Conservation (phyloP, 2,329 filamentous ascomycete species). For the Leptoxyphium fumago region DNA sequence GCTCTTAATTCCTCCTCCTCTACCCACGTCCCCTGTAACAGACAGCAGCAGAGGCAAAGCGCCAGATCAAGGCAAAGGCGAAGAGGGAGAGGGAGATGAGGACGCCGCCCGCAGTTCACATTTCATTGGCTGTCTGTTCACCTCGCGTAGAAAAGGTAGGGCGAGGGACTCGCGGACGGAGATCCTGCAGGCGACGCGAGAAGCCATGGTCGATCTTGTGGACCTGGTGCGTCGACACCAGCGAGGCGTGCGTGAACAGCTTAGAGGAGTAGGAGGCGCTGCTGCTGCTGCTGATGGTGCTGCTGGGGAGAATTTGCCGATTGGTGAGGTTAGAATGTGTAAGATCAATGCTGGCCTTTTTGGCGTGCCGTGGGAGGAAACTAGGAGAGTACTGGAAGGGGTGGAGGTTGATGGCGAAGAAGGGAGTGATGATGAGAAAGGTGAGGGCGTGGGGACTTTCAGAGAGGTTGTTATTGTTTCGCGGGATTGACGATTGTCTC, state of each 20-base stretch:
- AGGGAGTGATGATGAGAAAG: not conserved
- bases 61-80: conserved; percentile 39
- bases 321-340: conserved; percentile 32
- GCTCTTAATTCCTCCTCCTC: conserved; percentile 33
- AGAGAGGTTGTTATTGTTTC: not conserved
- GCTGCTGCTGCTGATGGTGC: conserved; percentile 4
- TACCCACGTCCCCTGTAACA: conserved; percentile 3
- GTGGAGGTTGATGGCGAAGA: conserved; percentile 10
- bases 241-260: conserved; percentile 9
- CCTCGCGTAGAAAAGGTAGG: conserved; percentile 34
- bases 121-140: conserved; percentile 47
- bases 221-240: conserved; percentile 19
- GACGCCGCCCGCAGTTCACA: conserved; percentile 16
- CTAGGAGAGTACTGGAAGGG: conserved; percentile 27
- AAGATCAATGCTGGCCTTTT: conserved; percentile 46
- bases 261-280: conserved; percentile 3
- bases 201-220: conserved; percentile 35
- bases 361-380: conserved; percentile 38
- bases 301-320: conserved; percentile 7
- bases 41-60: conserved; percentile 10
- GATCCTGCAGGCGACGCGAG: conserved; percentile 36
- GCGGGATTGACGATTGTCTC: not conserved
- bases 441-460: not conserved
- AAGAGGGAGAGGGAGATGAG: not conserved
- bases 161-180: conserved; percentile 24